Percentiles rank a stretch among this genome's conserved stretches.
Conservation (phyloP, 2,329 filamentous ascomycete species). For the Nemania abortiva region DNA sequence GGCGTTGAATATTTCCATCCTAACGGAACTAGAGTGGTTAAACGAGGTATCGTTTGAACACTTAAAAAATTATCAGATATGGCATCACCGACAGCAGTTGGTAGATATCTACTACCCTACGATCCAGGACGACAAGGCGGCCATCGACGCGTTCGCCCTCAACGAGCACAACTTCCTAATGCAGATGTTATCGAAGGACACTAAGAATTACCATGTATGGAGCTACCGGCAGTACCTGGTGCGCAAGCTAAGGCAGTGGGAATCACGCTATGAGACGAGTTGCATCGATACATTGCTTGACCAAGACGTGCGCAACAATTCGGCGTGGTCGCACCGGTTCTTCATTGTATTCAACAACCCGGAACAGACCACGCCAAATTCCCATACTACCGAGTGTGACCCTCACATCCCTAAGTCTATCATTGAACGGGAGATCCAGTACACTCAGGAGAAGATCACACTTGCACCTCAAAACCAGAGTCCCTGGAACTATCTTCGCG, state of each 20-base stretch:
- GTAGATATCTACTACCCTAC: slow-evolving; percentile 69
- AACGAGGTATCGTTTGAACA: slow-evolving; percentile 84
- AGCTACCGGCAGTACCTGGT: slow-evolving; percentile 85
- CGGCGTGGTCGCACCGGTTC: slow-evolving; percentile 97
- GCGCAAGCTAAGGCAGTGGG: slow-evolving; percentile 70
- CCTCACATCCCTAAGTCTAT: slow-evolving; percentile 70
- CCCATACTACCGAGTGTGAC: slow-evolving; percentile 65
- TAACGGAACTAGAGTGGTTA: slow-evolving; percentile 85
- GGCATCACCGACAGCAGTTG: slow-evolving; percentile 79
- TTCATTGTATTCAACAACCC: slow-evolving; percentile 85
- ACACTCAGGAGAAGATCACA: slow-evolving; percentile 77
- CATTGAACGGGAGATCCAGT: slow-evolving; percentile 80
- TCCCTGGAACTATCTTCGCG: slow-evolving; percentile 91
- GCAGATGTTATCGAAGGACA: slow-evolving; percentile 84
- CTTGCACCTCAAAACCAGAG: slow-evolving; percentile 93
- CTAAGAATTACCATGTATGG: slow-evolving; percentile 99
- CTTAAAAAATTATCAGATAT: slow-evolving; percentile 99
- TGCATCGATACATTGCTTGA: slow-evolving; percentile 79
- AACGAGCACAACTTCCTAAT: slow-evolving; percentile 82
- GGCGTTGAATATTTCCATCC: slow-evolving; percentile 72
- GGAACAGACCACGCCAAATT: slow-evolving; percentile 59
- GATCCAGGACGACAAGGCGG: slow-evolving; percentile 55
- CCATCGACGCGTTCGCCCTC: slow-evolving; percentile 66
- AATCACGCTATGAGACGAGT: slow-evolving; percentile 70
- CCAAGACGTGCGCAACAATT: slow-evolving; percentile 92